Percentiles rank a stretch among this genome's conserved stretches.
Evolutionary conservation across 306 rosid genomes (phyloP).

Genomic region (Coriaria nepalensis): DNA sequence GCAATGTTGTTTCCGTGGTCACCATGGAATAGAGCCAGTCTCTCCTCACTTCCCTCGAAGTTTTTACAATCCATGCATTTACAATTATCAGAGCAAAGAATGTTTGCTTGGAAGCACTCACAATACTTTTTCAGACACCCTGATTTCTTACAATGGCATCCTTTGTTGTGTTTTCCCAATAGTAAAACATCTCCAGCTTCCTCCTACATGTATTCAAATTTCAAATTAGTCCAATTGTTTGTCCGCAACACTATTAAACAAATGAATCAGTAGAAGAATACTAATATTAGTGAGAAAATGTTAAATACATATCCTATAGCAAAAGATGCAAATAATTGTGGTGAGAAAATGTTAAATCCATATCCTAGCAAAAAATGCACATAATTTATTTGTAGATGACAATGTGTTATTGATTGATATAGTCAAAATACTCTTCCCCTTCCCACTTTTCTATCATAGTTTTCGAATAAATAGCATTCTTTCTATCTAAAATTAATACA

Average conservation of each 20-base stretch:
- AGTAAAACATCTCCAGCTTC: constrained; percentile 72
- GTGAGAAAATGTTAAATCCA: neutral
- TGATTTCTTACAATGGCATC: constrained; percentile 95
- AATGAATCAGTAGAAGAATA: neutral
- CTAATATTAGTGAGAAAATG: neutral
- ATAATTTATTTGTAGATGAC: too few species aligned
- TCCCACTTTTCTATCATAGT: too few species aligned
- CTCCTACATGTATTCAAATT: constrained; percentile 48
- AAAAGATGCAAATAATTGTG: too few species aligned
- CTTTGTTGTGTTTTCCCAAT: constrained; percentile 90
- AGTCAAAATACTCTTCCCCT: too few species aligned
- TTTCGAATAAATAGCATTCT: too few species aligned
- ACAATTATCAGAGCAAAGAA: constrained; percentile 96
- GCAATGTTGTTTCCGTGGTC: constrained; percentile 63
- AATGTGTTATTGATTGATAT: too few species aligned
- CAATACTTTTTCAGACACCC: constrained; percentile 96
- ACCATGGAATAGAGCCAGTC: constrained; percentile 81
- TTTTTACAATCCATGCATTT: constrained; percentile 98
- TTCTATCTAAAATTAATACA: too few species aligned
- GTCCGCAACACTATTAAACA: constrained; percentile 8
- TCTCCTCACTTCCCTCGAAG: constrained; percentile 96
- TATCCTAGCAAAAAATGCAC: too few species aligned
- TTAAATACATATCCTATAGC: too few species aligned
- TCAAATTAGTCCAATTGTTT: neutral
- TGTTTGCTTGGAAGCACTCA: constrained; percentile 96